These are phyloP conservation scores for Cyclanthera cordifolia DNA, from an alignment of 306 rosid genomes.

Conservation along the genomic window DNA sequence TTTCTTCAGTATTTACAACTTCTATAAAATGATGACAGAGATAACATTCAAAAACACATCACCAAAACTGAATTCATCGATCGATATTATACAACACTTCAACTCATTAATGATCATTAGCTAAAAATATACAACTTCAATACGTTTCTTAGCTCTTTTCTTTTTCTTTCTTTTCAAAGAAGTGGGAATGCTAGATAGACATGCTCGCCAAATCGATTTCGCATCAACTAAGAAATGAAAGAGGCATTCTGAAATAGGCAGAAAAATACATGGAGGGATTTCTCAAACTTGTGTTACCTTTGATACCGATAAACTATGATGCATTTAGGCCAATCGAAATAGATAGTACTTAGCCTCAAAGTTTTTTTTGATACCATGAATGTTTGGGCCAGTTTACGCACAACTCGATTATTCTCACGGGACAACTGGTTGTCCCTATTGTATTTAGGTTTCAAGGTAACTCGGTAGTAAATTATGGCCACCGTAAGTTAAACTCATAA, in stretches of 20 bases:
- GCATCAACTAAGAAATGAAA: background rate
- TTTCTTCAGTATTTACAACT: background rate
- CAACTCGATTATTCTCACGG: no score
- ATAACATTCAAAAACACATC: background rate
- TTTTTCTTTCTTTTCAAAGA: background rate
- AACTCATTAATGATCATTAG: background rate
- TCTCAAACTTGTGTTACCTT: background rate
- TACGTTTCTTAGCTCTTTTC: background rate
- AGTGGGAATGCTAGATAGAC: background rate
- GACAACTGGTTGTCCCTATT: no score
- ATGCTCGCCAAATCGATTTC: background rate
- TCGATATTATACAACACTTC: background rate
- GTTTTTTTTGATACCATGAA: no score
- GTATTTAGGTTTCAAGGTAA: no score
- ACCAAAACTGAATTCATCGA: background rate
- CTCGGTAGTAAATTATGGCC: no score
- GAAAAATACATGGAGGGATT: background rate
- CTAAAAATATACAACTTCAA: background rate
- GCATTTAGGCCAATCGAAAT: background rate
- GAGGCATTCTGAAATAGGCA: background rate
- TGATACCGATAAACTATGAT: background rate
- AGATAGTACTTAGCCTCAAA: background rate
- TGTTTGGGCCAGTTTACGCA: no score
- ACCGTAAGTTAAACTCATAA: no score
- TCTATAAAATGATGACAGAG: background rate